Conservation (phyloP, 495 filamentous ascomycete genomes). For the Lepidopterella palustris region DNA sequence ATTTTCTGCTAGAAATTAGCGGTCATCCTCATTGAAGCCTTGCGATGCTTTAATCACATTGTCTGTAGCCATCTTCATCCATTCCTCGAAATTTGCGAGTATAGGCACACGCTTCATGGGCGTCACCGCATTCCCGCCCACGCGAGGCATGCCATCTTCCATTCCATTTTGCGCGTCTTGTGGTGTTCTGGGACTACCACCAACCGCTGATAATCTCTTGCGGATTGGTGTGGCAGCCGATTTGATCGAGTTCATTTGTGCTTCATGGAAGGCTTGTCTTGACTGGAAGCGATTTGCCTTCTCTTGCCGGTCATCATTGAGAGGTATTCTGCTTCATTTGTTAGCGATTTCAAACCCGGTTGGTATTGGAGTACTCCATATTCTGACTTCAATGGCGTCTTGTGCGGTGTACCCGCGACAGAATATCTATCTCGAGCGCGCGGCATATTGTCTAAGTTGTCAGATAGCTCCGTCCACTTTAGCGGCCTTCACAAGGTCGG, state of each 20-base stretch:
- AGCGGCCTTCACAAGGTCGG: no score
- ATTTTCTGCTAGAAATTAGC: slow-evolving; percentile 59
- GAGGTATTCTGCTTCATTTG: slow-evolving; percentile 55
- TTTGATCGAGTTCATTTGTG: slow-evolving; percentile 85
- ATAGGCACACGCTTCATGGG: slow-evolving; percentile 96
- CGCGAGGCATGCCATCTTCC: slow-evolving; percentile 54
- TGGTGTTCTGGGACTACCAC: slow-evolving; percentile 60
- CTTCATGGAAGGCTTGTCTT: slow-evolving; percentile 79
- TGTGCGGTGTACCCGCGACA: slow-evolving; percentile 31
- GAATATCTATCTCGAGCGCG: slow-evolving; percentile 22
- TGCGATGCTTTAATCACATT: slow-evolving; percentile 46
- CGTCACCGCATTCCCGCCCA: slow-evolving; percentile 67
- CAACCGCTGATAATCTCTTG: slow-evolving; percentile 54
- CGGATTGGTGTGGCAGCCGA: slow-evolving; percentile 85
- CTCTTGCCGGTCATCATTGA: slow-evolving; percentile 92
- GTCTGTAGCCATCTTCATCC: slow-evolving; percentile 99
- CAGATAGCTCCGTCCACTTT: no score
- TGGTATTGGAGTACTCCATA: neutral
- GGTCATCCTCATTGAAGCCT: neutral
- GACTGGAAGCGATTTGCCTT: slow-evolving; percentile 84
- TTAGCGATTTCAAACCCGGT: neutral
- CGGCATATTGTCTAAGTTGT: slow-evolving; percentile 20
- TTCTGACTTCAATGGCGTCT: slow-evolving; percentile 31
- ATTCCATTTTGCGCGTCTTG: slow-evolving; percentile 48
- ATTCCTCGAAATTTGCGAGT: slow-evolving; percentile 96